Conservation (phyloP, 2,329 filamentous ascomycete species). For the Phoma sp. region DNA sequence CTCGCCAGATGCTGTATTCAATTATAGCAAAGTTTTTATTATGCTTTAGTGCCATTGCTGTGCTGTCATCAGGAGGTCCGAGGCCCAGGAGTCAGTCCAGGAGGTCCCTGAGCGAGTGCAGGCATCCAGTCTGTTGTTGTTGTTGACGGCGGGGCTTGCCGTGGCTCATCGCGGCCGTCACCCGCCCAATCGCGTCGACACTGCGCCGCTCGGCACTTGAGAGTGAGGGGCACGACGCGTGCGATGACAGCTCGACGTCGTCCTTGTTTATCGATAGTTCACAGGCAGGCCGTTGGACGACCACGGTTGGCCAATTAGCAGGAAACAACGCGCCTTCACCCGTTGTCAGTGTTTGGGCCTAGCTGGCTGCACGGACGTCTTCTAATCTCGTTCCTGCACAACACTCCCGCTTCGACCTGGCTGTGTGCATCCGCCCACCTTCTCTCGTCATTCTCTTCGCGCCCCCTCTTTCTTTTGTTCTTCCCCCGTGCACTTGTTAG, state of each 20-base stretch:
- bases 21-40: too few species aligned
- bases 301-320: slow-evolving; percentile 25
- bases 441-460: slow-evolving; percentile 18
- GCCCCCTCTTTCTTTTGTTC: slow-evolving; percentile 16
- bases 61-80: neutral
- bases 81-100: too few species aligned
- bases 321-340: slow-evolving; percentile 10
- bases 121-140: slow-evolving; percentile 12
- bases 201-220: slow-evolving; percentile 21
- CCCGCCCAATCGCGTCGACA: slow-evolving; percentile 25
- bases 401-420: slow-evolving; percentile 5
- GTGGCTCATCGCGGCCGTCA: neutral
- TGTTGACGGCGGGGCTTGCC: slow-evolving; percentile 3
- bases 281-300: slow-evolving; percentile 12
- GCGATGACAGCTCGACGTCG: slow-evolving; percentile 25
- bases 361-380: slow-evolving; percentile 17
- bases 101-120: too few species aligned
- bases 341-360: slow-evolving; percentile 29
- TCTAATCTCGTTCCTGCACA: slow-evolving; percentile 22
- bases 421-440: slow-evolving; percentile 6
- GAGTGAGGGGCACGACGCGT: slow-evolving; percentile 26
- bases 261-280: slow-evolving; percentile 20
- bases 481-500: slow-evolving; percentile 1
- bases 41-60: too few species aligned
- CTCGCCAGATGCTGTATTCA: too few species aligned